These are phyloP conservation scores for Orbilia javanica DNA, from an alignment of 2,329 filamentous ascomycete genomes.

Conservation along the genomic window DNA sequence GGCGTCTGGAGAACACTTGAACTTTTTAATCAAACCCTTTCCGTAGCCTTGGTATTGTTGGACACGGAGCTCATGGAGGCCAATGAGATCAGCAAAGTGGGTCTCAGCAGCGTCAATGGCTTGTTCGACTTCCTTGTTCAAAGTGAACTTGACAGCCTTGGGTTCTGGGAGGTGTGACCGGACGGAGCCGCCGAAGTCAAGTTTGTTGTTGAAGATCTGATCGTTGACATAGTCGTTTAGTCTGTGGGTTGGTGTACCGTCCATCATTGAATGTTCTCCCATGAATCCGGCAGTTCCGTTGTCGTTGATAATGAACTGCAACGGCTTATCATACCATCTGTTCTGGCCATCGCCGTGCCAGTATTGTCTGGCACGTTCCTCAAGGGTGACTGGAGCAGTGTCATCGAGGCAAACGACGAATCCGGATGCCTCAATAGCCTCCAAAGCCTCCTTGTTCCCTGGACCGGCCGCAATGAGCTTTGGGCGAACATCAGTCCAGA, in stretches of 20 bases:
- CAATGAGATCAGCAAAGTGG: conserved; percentile 85
- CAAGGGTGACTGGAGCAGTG: conserved; percentile 87
- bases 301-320: conserved; percentile 98
- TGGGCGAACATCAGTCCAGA: conserved; percentile 79
- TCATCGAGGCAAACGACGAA: conserved; percentile 96
- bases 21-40: conserved; percentile 99
- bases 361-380: conserved; percentile 95
- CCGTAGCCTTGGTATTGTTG: conserved; percentile 98
- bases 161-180: conserved; percentile 89
- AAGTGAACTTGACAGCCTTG: conserved; percentile 79
- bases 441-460: conserved; percentile 80
- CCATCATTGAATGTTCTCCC: conserved; percentile 99
- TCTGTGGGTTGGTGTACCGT: conserved; percentile 95
- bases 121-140: conserved; percentile 78
- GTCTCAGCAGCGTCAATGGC: conserved; percentile 82
- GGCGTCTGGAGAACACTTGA: conserved; percentile 96
- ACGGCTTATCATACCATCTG: conserved; percentile 97
- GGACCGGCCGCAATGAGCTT: conserved; percentile 79
- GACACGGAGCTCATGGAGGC: conserved; percentile 88
- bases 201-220: conserved; percentile 91
- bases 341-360: conserved; percentile 98
- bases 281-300: conserved; percentile 98
- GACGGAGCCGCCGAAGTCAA: conserved; percentile 84
- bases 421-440: conserved; percentile 86
- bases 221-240: conserved; percentile 95